Evolutionary conservation across 768 basidiomycete species (phyloP), one percentile per base, ranked within the genome.

Genomic region (Boletus rubropictus): DNA sequence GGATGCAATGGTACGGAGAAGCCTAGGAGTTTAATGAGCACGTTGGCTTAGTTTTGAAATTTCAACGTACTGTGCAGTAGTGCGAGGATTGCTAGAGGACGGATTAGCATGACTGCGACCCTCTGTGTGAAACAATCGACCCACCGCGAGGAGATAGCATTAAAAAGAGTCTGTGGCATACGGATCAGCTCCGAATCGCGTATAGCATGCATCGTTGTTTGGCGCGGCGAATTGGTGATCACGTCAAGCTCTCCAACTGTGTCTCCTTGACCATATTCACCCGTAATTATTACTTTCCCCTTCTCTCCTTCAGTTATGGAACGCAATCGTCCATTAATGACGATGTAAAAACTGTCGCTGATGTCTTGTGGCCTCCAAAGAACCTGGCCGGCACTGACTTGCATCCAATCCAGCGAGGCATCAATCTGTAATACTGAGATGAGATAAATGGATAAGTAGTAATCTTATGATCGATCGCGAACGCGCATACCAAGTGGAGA

Each of bases 231-330:
- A 56, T 85, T 88, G 7, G 94, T 96, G 59, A 99, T 98, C 43
- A 96, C 96, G 63, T 98, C 96, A 11, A 99, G 75, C 66, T 99
- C 96, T 21, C 96, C 96, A 40, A 98, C 92, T 0, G 89, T 89
- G 60, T 98, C 95, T 9, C 93, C 94, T 66, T 97, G 94, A 32
- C 96, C 96, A 59, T 95, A 95, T 71, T 99, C 96, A 7, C 83
- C 89, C 2, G 86, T 74, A 39, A 97, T 93, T 9, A 78, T 78
- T 31, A 95, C 83, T 29, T 76, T 81, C 5, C 88, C 90, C 24
- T 72, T 75, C 22, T 86, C 82, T 20, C 79, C 80, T 59, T 97
- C 93, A 12, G 80, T 76, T 49, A 98, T 85, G 2, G 92, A 89
- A 51, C 96, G 82, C 15, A 99, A 71, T 56, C 96, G 92, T 40